These are phyloP conservation scores for Radiomyces spectabilis DNA, from an alignment of 192 early-diverging fungal genomes.

Conservation along the genomic window DNA sequence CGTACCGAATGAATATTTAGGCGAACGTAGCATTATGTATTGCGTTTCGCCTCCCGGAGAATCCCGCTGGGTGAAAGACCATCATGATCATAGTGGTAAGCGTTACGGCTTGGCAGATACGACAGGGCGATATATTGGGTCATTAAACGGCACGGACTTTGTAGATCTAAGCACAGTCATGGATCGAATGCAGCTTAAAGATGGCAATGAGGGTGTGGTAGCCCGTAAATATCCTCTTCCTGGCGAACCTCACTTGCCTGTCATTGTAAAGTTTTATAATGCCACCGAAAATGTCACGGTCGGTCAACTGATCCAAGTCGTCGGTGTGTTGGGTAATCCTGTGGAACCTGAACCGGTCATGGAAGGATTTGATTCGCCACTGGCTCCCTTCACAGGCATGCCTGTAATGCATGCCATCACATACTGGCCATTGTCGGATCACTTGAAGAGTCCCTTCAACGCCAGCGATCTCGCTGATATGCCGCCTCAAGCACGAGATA, in stretches of 20 bases:
- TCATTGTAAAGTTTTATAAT: conserved; percentile 49
- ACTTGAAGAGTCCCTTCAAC: not conserved
- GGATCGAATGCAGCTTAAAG: conserved; percentile 4
- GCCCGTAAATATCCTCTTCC: conserved; percentile 49
- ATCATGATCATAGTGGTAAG: no score
- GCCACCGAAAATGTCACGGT: conserved; percentile 37
- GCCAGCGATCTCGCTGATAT: not conserved
- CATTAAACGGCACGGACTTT: not conserved
- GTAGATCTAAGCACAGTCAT: conserved; percentile 4
- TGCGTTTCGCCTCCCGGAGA: conserved; percentile 69
- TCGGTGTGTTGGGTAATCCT: conserved; percentile 42
- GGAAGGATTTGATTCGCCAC: not conserved
- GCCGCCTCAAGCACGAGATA: conserved; percentile 16
- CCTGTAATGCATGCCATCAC: conserved; percentile 48
- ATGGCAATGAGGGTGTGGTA: not conserved
- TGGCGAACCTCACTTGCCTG: conserved; percentile 44
- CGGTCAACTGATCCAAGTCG: conserved; percentile 54
- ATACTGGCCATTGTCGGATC: conserved; percentile 26
- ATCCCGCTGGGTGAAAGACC: conserved; percentile 47
- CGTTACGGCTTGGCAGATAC: not conserved
- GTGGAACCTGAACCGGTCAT: not conserved
- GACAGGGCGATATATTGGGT: not conserved
- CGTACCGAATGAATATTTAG: conserved; percentile 17
- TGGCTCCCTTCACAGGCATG: conserved; percentile 3
- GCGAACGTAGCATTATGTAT: conserved; percentile 58